Evolutionary conservation across 2,329 filamentous ascomycete genomes (phyloP).

Genomic region (Alternaria viburni): DNA sequence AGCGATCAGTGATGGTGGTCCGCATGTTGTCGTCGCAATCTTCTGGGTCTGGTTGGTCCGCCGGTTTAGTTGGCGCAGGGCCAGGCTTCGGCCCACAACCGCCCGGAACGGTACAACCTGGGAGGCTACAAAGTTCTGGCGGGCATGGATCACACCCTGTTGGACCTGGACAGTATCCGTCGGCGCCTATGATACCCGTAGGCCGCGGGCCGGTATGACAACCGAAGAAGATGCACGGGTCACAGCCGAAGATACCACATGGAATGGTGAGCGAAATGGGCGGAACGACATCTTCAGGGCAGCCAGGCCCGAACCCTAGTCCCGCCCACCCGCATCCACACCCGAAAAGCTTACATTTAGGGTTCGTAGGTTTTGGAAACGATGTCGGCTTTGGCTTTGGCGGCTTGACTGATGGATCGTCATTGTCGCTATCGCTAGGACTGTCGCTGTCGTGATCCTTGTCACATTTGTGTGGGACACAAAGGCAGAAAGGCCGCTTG

Average conservation of each 20-base stretch:
- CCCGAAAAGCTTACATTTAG: slow-evolving; percentile 23
- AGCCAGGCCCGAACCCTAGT: slow-evolving; percentile 25
- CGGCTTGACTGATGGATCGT: slow-evolving; percentile 4
- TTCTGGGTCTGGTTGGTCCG: slow-evolving; percentile 8
- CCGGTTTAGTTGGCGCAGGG: slow-evolving; percentile 15
- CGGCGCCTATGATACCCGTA: slow-evolving; percentile 20
- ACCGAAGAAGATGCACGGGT: slow-evolving; percentile 21
- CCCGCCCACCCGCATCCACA: slow-evolving; percentile 36
- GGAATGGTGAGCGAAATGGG: slow-evolving; percentile 1
- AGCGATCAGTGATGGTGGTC: slow-evolving; percentile 29
- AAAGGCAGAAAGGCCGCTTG: slow-evolving; percentile 20
- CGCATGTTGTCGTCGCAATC: slow-evolving; percentile 28
- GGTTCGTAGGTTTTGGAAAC: neutral
- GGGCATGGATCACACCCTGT: slow-evolving; percentile 26
- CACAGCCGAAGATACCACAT: slow-evolving; percentile 28
- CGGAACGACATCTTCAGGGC: slow-evolving; percentile 1
- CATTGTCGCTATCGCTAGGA: slow-evolving; percentile 9
- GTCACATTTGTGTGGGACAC: slow-evolving; percentile 15
- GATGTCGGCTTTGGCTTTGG: slow-evolving; percentile 11
- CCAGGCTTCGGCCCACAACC: slow-evolving; percentile 31
- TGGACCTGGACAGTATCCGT: slow-evolving; percentile 21
- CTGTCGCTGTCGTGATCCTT: slow-evolving; percentile 10
- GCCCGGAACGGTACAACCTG: slow-evolving; percentile 13
- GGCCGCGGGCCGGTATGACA: slow-evolving; percentile 18
- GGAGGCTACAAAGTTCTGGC: slow-evolving; percentile 20